Percentiles rank a stretch among this genome's conserved stretches.
Evolutionary conservation across 306 rosid species (phyloP).

Genomic region (Pueraria montana): DNA sequence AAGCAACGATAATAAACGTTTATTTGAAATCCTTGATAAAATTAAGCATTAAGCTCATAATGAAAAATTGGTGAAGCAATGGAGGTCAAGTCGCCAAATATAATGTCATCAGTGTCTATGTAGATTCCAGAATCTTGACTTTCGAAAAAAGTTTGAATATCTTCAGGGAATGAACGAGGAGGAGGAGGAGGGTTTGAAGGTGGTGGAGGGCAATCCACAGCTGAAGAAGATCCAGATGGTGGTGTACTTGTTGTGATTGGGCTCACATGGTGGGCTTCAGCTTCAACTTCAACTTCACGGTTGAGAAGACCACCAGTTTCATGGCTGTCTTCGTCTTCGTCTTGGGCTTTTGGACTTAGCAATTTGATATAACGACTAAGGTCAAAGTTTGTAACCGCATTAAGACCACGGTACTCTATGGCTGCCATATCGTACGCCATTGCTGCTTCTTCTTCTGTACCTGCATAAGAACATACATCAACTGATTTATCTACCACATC

Average conservation of each 20-base stretch:
- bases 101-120: constrained; percentile 65
- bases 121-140: constrained; percentile 63
- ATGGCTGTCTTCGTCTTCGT: too few species aligned
- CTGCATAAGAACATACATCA: constrained; percentile 49
- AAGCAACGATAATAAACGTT: too few species aligned
- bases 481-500: too few species aligned
- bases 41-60: constrained; percentile 64
- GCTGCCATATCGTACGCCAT: constrained; percentile 89
- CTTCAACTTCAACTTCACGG: too few species aligned
- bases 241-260: too few species aligned
- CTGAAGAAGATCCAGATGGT: too few species aligned
- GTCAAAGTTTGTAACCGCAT: constrained; percentile 90
- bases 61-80: constrained; percentile 68
- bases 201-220: too few species aligned
- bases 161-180: constrained; percentile 72
- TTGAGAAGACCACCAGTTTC: too few species aligned
- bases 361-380: constrained; percentile 79
- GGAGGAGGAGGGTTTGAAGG: constrained; percentile 43
- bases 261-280: too few species aligned
- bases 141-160: constrained; percentile 80
- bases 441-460: constrained; percentile 94
- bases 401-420: constrained; percentile 84
- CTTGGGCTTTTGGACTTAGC: constrained; percentile 57
- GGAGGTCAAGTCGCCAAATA: constrained; percentile 70
- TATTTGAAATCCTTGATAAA: neutral